These are phyloP conservation scores for Suillus bovinus DNA, from an alignment of 768 basidiomycete species.

Conservation along the genomic window DNA sequence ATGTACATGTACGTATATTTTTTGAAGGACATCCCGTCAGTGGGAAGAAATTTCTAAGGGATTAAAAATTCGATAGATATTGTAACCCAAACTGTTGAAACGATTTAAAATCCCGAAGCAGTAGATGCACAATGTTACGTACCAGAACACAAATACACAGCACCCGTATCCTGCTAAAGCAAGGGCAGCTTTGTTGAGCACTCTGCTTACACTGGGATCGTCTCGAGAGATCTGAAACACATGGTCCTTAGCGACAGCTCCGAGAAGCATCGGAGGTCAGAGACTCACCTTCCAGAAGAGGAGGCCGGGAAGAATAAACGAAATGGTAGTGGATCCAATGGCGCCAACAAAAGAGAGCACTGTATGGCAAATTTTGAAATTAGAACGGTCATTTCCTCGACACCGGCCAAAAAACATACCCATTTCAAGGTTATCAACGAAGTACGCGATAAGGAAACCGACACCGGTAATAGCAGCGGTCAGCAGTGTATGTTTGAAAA, in stretches of 20 bases:
- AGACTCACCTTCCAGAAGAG: conserved; percentile 86
- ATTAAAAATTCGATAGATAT: conserved; percentile 66
- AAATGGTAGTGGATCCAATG: conserved; percentile 95
- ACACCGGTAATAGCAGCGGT: conserved; percentile 64
- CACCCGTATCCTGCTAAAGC: conserved; percentile 74
- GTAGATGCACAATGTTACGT: conserved; percentile 31
- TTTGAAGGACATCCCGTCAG: not conserved
- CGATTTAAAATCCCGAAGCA: conserved; percentile 5
- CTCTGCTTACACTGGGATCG: conserved; percentile 52
- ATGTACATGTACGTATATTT: conserved; percentile 3
- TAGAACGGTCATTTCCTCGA: conserved; percentile 8
- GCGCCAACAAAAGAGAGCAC: conserved; percentile 96
- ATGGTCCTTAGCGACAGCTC: conserved; percentile 12
- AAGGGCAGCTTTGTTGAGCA: conserved; percentile 61
- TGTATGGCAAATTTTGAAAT: conserved; percentile 29
- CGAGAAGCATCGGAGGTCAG: conserved; percentile 12
- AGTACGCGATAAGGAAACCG: conserved; percentile 74
- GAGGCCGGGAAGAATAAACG: conserved; percentile 91
- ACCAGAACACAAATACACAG: conserved; percentile 88
- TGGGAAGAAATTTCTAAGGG: conserved; percentile 17
- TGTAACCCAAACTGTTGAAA: conserved; percentile 65
- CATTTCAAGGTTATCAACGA: conserved; percentile 75
- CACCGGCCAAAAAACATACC: conserved; percentile 45
- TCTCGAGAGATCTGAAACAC: conserved; percentile 61
- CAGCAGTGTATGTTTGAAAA: conserved; percentile 65